phyloP scores from a whole-genome alignment of 345 rosid genomes.

The Ricinus communis region DNA sequence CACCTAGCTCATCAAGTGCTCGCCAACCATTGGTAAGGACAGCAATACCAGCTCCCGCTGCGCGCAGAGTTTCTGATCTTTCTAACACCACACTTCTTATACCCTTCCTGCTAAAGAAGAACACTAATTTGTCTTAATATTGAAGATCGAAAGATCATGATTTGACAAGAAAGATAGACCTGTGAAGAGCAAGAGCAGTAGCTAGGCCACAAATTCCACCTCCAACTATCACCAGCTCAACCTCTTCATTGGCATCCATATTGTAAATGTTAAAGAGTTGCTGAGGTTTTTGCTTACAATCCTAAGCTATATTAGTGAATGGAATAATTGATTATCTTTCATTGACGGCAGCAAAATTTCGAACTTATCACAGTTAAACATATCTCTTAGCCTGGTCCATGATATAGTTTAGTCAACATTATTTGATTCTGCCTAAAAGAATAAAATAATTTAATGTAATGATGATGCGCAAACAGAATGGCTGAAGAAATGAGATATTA shows the following conservation, averaged over 20 bases:
- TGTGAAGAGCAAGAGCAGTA: constrained; percentile 60
- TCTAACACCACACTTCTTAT: constrained; percentile 53
- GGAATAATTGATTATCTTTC: no score
- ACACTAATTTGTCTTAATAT: background rate
- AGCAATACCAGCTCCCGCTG: constrained; percentile 48
- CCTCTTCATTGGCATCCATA: constrained; percentile 23
- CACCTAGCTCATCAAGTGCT: constrained; percentile 56
- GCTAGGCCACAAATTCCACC: constrained; percentile 70
- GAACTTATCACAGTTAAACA: no score
- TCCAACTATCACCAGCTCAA: constrained; percentile 49
- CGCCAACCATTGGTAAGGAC: constrained; percentile 63
- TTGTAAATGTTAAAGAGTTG: no score
- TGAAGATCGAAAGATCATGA: background rate
- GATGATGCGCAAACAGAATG: no score
- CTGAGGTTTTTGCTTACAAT: no score
- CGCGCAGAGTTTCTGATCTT: constrained; percentile 41
- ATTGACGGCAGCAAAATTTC: no score
- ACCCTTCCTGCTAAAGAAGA: constrained; percentile 48
- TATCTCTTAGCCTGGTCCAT: no score
- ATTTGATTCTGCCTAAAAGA: no score
- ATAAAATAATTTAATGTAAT: no score
- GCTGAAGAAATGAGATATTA: no score
- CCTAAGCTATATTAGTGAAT: no score
- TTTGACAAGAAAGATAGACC: constrained; percentile 23
- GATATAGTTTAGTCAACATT: no score